Base-by-base conservation (phyloP, 768 basidiomycete genomes). In the Lentinula aciculospora region DNA sequence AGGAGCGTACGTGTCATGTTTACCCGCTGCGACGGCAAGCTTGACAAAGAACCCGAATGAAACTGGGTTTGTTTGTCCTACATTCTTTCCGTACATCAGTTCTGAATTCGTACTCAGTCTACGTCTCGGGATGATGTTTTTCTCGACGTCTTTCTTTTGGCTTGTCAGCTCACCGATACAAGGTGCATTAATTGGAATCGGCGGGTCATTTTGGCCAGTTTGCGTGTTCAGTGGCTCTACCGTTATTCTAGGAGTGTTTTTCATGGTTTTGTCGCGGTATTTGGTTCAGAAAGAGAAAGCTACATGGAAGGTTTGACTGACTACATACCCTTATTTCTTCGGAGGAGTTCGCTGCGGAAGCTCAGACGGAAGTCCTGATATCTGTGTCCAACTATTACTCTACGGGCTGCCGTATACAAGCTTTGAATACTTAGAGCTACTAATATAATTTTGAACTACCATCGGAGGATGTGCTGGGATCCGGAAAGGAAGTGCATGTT, bases 111-210 rank as follows among this genome's bases (percentile, higher is more conserved):
- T 17, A 19, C 15, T 25, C 17, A 59, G 62, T 25, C 19, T 63
- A 28, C 49, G 58, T 1, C 58, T 63, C 25, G 62, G 62, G 27
- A 63, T 61, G 62, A 49, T 57, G 36, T 61, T 61, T 34, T 63
- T 61, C 56, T 48, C 46, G 25, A 54, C 62, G 8, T 59, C 60
- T 12, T 63, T 63, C 40, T 61, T 59, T 53, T 63, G 62, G 62
- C 62, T 63, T 9, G 62, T 56, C 31, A 57, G 62, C 36, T 51
- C 62, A 27, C 62, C 62, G 21, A 55, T 64, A 12, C 63, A 64
- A 44, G 63, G 63, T 9, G 63, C 61, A 21, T 47, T 64, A 6
- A 60, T 64, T 21, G 36, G 56, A 0, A 21, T 54, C 5, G 25
- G 51, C 13, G 57, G 55, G 46, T 49, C 55, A 9, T 64, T 60